These are phyloP conservation scores for Venturia oleaginea DNA, from an alignment of 2,329 filamentous ascomycete species.

Conservation along the genomic window DNA sequence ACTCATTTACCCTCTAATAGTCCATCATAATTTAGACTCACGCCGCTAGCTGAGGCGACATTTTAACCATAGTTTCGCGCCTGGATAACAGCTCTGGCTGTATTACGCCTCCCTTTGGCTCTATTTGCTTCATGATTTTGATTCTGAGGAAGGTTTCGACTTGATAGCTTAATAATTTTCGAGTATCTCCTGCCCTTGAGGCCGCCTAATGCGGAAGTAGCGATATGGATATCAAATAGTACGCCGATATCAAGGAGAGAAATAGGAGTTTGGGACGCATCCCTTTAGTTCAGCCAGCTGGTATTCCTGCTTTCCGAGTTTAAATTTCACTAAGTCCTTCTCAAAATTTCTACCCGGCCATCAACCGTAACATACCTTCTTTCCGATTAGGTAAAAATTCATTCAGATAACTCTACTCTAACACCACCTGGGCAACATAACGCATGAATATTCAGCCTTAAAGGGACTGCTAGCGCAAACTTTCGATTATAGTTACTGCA, in stretches of 20 bases:
- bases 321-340: background rate
- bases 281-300: background rate
- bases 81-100: background rate
- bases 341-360: background rate
- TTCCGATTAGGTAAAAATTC: background rate
- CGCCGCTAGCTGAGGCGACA: background rate
- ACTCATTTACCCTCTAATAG: background rate
- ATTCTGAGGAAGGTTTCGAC: background rate
- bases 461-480: background rate
- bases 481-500: background rate
- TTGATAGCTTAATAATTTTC: background rate
- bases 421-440: background rate
- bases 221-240: no score
- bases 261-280: no score
- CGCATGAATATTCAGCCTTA: background rate
- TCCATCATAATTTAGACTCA: background rate
- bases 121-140: background rate
- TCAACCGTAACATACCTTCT: background rate
- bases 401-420: background rate
- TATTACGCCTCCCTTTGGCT: background rate
- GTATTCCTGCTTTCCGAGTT: background rate
- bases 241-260: no score
- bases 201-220: no score
- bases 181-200: no score
- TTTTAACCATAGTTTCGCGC: background rate